Evolutionary conservation across 2,329 filamentous ascomycete genomes (phyloP), one percentile per base, ranked within the genome.

Genomic region (Venturia nashicola): DNA sequence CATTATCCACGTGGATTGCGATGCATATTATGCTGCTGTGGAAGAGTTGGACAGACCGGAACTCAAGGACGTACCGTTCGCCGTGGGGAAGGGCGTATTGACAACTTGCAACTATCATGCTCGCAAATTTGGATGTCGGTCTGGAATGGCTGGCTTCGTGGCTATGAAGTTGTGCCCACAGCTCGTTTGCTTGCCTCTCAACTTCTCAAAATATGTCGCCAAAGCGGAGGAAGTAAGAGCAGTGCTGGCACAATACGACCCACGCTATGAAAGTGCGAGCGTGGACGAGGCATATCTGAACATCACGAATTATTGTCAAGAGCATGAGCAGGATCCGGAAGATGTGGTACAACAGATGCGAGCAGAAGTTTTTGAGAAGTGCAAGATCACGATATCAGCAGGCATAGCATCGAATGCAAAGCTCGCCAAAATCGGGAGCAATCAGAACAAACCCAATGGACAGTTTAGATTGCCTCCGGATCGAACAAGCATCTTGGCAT

Each of bases 201-300:
- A 96, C 71, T 96, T 95, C 70, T 83, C 88, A 59, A 97, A 97
- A 71, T 99, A 99, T 72, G 88, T 81, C 0, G 85, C 90, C 16
- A 99, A 97, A 74, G 94, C 94, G 0, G 83, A 88, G 65, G 92
- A 97, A 72, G 86, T 97, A 6, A 85, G 93, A 12, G 83, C 87
- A 51, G 84, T 99, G 1, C 78, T 99, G 18, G 87, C 85, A 12
- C 81, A 87, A n/a, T 99, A 97, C 71, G 94, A 99, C 70, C 84
- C 90, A 0, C 82, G 89, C 1, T 99, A 96, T 69, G 91, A 97
- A 73, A 95, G 89, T 69, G 91, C 93, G 0, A 96, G 91, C 72
- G 92, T 96, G 67, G 94, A 99, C 69, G 94, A 99, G 74, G 94
- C 94, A 0, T 99, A 97, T 72, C 79, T 99, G 36, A 97, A 99